Evolutionary conservation across 768 basidiomycete genomes (phyloP), one percentile per base, ranked within the genome.

Genomic region (Xerocomus spinulosus): DNA sequence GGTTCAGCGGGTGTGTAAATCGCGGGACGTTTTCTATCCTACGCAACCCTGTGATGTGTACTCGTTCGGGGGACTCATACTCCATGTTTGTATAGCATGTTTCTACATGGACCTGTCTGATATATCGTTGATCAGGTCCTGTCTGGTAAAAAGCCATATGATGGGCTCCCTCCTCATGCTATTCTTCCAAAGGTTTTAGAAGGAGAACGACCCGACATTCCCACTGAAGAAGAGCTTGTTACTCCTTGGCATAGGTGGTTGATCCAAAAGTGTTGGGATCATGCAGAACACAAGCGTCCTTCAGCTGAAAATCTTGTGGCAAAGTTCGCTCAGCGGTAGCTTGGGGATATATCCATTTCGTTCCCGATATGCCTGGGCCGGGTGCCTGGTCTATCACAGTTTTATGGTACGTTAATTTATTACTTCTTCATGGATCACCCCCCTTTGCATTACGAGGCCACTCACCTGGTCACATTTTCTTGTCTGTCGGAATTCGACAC

Each of bases 61-160:
- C 35, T 64, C 63, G 5, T 67, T 63, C 10, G 65, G 58, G 6
- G 74, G 76, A 54, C 66, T 78, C 21, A 52, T 63, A 20, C 52
- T 65, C 3, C 60, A 66, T 42, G 63, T 67, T 29, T 25, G 59
- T 46, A 34, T 34, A 9, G 26, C 29, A 32, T 36, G 2, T 40
- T 43, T 33, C 23, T 44, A 9, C 2, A 14, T 15, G 25, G 38
- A 9, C 14, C 23, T 28, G 24, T 46, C 56, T 61, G 41, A 64
- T 34, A 0, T n/a, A 1, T 17, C 32, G 33, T 39, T 25, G 15
- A 32, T 37, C 61, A 45, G 61, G 42, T 64, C 5, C 14, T 64
- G 10, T 56, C 49, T 18, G 62, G 51, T 15, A 56, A 44, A 37
- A 54, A 36, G 33, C 62, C 62, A 32, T 62, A 44, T 14, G 42